These are phyloP conservation scores for Pseudevernia furfuracea DNA, from an alignment of 495 filamentous ascomycete genomes.

Conservation along the genomic window DNA sequence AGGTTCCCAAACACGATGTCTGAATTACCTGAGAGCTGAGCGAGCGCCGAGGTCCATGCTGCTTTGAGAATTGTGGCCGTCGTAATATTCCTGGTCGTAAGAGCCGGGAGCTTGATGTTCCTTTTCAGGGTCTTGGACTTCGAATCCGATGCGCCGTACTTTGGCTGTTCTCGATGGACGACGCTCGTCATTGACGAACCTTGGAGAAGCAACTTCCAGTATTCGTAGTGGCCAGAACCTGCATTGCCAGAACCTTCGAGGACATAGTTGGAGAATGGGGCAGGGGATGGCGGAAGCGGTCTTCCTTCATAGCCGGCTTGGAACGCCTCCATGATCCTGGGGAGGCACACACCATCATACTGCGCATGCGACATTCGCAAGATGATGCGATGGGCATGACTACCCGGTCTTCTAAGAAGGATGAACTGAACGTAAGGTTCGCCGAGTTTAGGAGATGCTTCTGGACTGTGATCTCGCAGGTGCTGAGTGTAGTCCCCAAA, in stretches of 20 bases:
- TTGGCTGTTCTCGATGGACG: constrained; percentile 33
- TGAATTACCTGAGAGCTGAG: constrained; percentile 41
- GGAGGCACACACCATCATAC: constrained; percentile 64
- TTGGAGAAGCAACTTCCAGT: constrained; percentile 39
- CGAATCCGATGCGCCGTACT: constrained; percentile 36
- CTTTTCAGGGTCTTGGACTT: constrained; percentile 36
- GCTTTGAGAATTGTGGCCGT: constrained; percentile 50
- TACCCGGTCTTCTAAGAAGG: constrained; percentile 44
- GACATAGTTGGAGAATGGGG: constrained; percentile 54
- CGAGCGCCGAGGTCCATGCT: constrained; percentile 48
- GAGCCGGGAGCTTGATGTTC: constrained; percentile 34
- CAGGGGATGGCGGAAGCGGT: constrained; percentile 33
- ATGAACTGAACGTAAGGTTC: constrained; percentile 57
- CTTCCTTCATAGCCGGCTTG: constrained; percentile 46
- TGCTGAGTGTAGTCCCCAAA: constrained; percentile 44
- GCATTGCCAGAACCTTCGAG: constrained; percentile 40
- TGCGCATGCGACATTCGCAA: constrained; percentile 67
- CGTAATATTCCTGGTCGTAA: constrained; percentile 43
- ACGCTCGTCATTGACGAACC: constrained; percentile 43
- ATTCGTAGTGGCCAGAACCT: constrained; percentile 48
- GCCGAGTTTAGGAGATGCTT: constrained; percentile 49
- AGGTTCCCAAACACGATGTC: constrained; percentile 51
- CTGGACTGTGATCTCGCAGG: constrained; percentile 42
- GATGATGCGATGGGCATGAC: constrained; percentile 48
- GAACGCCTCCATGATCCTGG: constrained; percentile 50